These are phyloP conservation scores for Penicillium argentinense DNA, from an alignment of 495 filamentous ascomycete genomes.

Conservation along the genomic window DNA sequence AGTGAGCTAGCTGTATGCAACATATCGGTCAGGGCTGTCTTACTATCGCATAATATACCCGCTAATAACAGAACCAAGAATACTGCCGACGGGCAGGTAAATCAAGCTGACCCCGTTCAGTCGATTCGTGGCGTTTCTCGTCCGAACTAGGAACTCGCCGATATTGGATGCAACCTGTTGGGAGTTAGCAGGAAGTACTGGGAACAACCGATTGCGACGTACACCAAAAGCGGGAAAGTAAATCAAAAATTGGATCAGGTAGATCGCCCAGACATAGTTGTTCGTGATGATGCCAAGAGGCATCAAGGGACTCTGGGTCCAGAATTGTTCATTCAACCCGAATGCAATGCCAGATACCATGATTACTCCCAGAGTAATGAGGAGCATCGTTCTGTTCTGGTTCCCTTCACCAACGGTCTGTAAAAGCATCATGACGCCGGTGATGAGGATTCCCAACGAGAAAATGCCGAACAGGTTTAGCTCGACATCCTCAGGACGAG, in stretches of 20 bases:
- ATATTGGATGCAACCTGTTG: not conserved
- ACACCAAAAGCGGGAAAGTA: not conserved
- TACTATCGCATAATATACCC: not conserved
- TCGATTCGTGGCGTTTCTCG: not conserved
- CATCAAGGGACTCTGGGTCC: not conserved
- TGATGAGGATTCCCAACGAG: too few species aligned
- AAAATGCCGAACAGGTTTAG: too few species aligned
- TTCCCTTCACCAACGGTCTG: not conserved
- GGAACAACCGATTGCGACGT: not conserved
- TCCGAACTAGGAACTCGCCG: not conserved
- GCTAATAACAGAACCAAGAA: not conserved
- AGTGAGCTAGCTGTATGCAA: too few species aligned
- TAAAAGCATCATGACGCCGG: not conserved
- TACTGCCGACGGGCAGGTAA: not conserved
- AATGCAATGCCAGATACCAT: not conserved
- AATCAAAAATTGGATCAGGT: not conserved
- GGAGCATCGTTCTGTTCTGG: not conserved
- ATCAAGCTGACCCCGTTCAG: not conserved
- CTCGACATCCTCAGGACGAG: not conserved
- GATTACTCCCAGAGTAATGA: not conserved
- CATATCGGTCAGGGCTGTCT: not conserved
- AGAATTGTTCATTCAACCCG: not conserved
- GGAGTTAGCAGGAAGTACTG: not conserved
- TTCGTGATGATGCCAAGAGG: not conserved
- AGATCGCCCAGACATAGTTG: not conserved